phyloP scores from a whole-genome alignment of 225 moss, liverwort and hornwort species.

The Pleurozium schreberi region DNA sequence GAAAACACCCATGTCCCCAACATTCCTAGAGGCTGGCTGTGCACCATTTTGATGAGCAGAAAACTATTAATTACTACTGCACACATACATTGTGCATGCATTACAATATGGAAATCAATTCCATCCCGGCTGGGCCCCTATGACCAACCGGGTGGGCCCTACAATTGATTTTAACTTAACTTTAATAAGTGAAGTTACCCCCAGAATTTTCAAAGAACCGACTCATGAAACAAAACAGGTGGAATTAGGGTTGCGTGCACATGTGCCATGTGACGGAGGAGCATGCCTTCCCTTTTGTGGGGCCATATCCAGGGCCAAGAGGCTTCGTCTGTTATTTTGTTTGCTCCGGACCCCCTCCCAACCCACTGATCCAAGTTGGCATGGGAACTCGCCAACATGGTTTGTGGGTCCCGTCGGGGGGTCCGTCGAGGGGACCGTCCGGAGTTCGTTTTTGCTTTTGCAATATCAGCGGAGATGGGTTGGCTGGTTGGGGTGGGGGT shows the following conservation, averaged over 20 bases:
- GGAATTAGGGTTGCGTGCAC: not conserved
- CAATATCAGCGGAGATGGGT: not conserved
- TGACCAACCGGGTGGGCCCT: not conserved
- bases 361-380: not conserved
- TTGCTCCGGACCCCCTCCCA: not conserved
- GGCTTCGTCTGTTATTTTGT: not conserved
- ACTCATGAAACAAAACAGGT: too few relatives aligned
- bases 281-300: not conserved
- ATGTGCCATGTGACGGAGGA: not conserved
- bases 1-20: not conserved
- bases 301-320: not conserved
- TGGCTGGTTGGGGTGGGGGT: too few relatives aligned
- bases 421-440: not conserved
- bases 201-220: not conserved
- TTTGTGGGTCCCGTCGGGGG: not conserved
- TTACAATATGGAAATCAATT: too few relatives aligned
- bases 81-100: not conserved
- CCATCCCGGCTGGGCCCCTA: fast-evolving
- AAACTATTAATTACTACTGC: not conserved
- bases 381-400: not conserved
- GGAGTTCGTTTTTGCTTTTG: not conserved
- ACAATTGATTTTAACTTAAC: not conserved
- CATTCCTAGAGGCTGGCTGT: not conserved
- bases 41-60: not conserved
- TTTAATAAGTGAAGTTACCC: too few relatives aligned